Evolutionary conservation across 805 yeast species (phyloP).

Genomic region (Teunomyces atbi): DNA sequence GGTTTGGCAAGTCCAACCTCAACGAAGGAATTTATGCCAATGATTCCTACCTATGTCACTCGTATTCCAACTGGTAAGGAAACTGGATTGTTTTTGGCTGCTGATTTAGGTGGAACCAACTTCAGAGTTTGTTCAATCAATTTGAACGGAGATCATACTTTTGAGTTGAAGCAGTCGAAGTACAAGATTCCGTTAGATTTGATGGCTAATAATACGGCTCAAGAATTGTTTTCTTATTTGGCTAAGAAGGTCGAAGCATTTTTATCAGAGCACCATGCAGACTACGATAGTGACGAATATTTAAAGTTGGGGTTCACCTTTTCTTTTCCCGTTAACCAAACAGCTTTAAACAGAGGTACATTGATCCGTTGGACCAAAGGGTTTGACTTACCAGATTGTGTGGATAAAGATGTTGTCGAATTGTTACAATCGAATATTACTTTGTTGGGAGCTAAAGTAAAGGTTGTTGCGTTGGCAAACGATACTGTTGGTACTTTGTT

Average conservation of each 20-base stretch:
- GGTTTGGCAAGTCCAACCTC: slow-evolving; percentile 50
- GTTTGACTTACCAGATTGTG: slow-evolving; percentile 79
- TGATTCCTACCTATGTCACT: slow-evolving; percentile 93
- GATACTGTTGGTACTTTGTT: slow-evolving; percentile 95
- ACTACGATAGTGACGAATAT: slow-evolving; percentile 21
- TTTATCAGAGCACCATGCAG: slow-evolving; percentile 63
- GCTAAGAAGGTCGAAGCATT: slow-evolving; percentile 70
- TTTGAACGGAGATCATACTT: slow-evolving; percentile 77
- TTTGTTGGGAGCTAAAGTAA: slow-evolving; percentile 55
- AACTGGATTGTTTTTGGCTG: slow-evolving; percentile 79
- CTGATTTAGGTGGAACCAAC: slow-evolving; percentile 95
- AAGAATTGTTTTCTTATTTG: slow-evolving; percentile 68
- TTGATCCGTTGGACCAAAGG: slow-evolving; percentile 97
- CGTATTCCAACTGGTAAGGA: slow-evolving; percentile 84
- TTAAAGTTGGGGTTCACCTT: slow-evolving; percentile 90
- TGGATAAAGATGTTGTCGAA: slow-evolving; percentile 78
- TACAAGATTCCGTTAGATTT: slow-evolving; percentile 74
- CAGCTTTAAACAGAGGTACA: slow-evolving; percentile 73
- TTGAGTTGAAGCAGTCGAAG: slow-evolving; percentile 71
- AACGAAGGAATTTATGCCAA: slow-evolving; percentile 55
- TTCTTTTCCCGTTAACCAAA: slow-evolving; percentile 88
- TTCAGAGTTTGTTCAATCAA: slow-evolving; percentile 89
- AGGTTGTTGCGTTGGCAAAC: slow-evolving; percentile 85
- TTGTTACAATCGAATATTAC: slow-evolving; percentile 71
- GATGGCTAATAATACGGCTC: slow-evolving; percentile 62